Percentiles rank a stretch among this genome's conserved stretches.
phyloP scores from a whole-genome alignment of 2,329 filamentous ascomycete genomes.

The Pseudogymnoascus destructans region DNA sequence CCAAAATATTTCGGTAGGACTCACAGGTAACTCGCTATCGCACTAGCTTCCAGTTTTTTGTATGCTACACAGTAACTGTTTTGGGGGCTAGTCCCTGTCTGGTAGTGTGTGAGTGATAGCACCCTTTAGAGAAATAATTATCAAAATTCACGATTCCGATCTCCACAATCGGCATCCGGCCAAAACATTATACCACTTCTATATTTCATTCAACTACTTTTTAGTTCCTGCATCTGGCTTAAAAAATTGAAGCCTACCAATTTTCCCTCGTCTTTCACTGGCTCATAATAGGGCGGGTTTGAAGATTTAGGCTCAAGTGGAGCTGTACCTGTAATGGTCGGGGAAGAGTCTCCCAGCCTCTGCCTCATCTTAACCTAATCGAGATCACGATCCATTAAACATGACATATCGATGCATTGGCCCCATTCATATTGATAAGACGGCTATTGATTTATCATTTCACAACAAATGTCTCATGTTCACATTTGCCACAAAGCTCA shows the following conservation, averaged over 20 bases:
- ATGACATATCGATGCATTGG: background rate
- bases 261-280: background rate
- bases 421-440: background rate
- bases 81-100: background rate
- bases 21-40: constrained; percentile 6
- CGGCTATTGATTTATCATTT: background rate
- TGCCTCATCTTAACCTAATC: constrained; percentile 6
- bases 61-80: constrained; percentile 3
- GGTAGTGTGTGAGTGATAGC: background rate
- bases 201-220: background rate
- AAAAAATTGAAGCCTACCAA: background rate
- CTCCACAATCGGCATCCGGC: background rate
- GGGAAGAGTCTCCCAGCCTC: background rate
- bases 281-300: background rate
- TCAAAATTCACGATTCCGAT: background rate
- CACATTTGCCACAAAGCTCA: background rate
- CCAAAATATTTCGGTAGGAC: constrained; percentile 7
- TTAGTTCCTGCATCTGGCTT: constrained; percentile 5
- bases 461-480: background rate
- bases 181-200: background rate
- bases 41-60: constrained; percentile 7
- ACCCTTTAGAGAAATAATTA: constrained; percentile 1
- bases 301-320: constrained; percentile 8
- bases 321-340: background rate
- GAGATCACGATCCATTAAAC: background rate